Evolutionary conservation across 371 early-diverging fungal species (phyloP).

Genomic region (Mucor velutinosus): DNA sequence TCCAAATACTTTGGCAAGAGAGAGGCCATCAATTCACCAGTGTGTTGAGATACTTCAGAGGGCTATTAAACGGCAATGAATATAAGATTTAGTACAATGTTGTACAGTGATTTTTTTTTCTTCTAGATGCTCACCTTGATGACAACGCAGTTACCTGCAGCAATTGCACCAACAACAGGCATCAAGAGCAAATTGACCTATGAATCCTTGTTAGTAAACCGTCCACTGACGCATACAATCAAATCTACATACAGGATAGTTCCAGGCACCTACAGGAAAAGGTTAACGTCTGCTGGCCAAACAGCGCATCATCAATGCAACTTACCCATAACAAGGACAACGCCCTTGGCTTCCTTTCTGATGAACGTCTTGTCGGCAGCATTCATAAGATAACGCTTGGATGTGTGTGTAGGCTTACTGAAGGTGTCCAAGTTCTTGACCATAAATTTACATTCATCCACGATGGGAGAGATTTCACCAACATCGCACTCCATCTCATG

Average conservation of each 20-base stretch:
- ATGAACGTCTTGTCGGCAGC: slow-evolving; percentile 47
- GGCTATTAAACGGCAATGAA: slow-evolving; percentile 47
- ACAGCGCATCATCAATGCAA: background rate
- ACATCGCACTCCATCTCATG: slow-evolving; percentile 50
- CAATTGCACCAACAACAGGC: slow-evolving; percentile 88
- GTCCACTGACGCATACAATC: background rate
- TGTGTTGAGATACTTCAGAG: slow-evolving; percentile 80
- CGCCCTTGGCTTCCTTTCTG: slow-evolving; percentile 76
- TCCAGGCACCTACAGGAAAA: slow-evolving; percentile 74
- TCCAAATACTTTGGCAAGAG: slow-evolving; percentile 81
- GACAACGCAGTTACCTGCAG: slow-evolving; percentile 87
- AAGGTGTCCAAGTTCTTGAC: slow-evolving; percentile 45
- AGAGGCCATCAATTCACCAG: slow-evolving; percentile 60
- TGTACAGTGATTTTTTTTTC: background rate
- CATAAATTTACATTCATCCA: slow-evolving; percentile 72
- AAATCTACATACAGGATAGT: slow-evolving; percentile 69
- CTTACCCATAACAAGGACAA: slow-evolving; percentile 70
- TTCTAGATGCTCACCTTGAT: slow-evolving; percentile 57
- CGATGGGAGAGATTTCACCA: slow-evolving; percentile 63
- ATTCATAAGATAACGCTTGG: slow-evolving; percentile 39
- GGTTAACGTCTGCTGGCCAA: background rate
- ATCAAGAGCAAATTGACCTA: slow-evolving; percentile 63
- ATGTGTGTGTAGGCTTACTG: slow-evolving; percentile 27
- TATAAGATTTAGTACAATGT: background rate
- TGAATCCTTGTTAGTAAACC: background rate